Base-by-base conservation (phyloP, 78 protist species). In the Creolimax fragrantissima region DNA sequence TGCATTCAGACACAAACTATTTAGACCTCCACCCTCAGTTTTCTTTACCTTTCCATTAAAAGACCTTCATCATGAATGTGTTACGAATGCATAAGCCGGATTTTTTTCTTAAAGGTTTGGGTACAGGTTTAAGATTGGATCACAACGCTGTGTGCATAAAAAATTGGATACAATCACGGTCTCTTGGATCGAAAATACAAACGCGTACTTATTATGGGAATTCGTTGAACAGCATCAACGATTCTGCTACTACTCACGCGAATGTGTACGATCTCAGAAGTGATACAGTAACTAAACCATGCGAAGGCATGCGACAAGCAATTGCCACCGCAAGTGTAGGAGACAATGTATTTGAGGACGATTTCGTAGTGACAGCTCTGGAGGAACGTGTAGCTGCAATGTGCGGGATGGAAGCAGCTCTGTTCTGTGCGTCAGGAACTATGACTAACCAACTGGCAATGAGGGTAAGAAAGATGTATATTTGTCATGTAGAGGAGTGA, bases 321-420 rank as follows among this genome's bases (percentile, higher is more conserved):
- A 58, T 58, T 24, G 74, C 74, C 74, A 58, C 1, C 24, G 74
- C 74, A 58, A 58, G 11, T 3, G 94, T 94, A 11, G 97, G 97
- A n/a, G 97, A 95, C 74, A 96, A 95, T 45, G 96, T 95, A 35
- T 92, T 35, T n/a, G 92, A 67, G 5, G 95, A 94, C 17, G 95
- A 94, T 44, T 93, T 92, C 4, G 42, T 93, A 36, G 41, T 89
- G 36, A 3, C 3, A 11, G 83, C 3, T 84, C 47, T 95, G 32
- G 96, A 95, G 85, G 47, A 0, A 44, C 1, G 0, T 5, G 92
- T n/a, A 0, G 94, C 94, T 2, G 35, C 35, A 3, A 5, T 93
- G 37, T 4, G 41, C 2, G 97, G 95, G 35, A 93, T 92, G 90
- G 96, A 94, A 81, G 90, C 92, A 3, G 96, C 92, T 3, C 88